Percentiles rank a stretch among this genome's conserved stretches.
Conservation (phyloP, 768 basidiomycete genomes). For the Hemileccinum rubropunctum region DNA sequence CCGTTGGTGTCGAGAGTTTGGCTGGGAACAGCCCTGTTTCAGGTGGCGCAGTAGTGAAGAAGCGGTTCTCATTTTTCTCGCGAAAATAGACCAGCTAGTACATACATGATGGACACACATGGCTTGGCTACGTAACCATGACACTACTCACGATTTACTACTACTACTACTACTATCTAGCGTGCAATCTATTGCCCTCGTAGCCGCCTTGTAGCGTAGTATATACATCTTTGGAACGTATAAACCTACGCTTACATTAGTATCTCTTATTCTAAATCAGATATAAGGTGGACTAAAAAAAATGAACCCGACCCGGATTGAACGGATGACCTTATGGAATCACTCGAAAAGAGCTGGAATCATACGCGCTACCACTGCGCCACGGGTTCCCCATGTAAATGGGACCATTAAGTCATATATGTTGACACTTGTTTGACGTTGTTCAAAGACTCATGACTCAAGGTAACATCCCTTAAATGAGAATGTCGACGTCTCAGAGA, state of each 20-base stretch:
- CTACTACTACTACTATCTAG: constrained; percentile 8
- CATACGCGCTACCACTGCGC: constrained; percentile 41
- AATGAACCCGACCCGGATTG: constrained; percentile 43
- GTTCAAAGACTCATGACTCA: too few species aligned
- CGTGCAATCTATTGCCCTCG: constrained; percentile 18
- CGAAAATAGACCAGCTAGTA: constrained; percentile 28
- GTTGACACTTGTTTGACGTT: too few species aligned
- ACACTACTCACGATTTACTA: constrained; percentile 14
- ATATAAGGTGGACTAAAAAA: constrained; percentile 11
- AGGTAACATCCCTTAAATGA: not conserved
- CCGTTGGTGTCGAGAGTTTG: constrained; percentile 17
- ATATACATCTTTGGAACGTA: constrained; percentile 5
- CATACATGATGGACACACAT: constrained; percentile 10
- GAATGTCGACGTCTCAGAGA: constrained; percentile 3
- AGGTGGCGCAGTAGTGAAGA: constrained; percentile 15
- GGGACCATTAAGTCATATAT: too few species aligned
- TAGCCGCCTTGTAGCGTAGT: constrained; percentile 4
- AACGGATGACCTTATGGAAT: constrained; percentile 47
- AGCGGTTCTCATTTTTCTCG: constrained; percentile 30
- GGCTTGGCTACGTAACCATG: constrained; percentile 16
- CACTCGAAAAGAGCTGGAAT: constrained; percentile 30
- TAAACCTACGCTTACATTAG: constrained; percentile 10
- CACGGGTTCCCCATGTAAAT: constrained; percentile 27
- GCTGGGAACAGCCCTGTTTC: constrained; percentile 4
- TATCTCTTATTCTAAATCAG: not conserved